Evolutionary conservation across 2,329 filamentous ascomycete species (phyloP).

Genomic region (Pseudomassariella vexata): DNA sequence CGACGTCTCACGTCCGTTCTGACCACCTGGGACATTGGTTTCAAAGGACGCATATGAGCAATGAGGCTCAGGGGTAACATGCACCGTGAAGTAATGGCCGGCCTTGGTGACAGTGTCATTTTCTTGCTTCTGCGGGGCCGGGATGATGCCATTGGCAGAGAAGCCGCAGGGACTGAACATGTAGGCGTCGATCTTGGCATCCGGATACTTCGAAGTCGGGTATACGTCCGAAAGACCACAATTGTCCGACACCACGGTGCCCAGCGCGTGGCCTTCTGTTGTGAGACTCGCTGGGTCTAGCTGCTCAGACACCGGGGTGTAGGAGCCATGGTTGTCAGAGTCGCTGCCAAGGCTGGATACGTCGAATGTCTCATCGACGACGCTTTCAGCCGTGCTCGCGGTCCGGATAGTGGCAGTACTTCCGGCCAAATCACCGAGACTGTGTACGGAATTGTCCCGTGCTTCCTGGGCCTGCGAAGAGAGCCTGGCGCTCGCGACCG

Average conservation of each 20-base stretch:
- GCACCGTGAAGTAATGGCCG: constrained; percentile 94
- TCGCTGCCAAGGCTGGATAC: constrained; percentile 68
- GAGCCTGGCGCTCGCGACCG: constrained; percentile 78
- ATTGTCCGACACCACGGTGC: constrained; percentile 82
- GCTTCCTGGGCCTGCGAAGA: constrained; percentile 61
- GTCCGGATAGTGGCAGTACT: constrained; percentile 29
- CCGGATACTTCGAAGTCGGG: constrained; percentile 78
- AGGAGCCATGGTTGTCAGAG: constrained; percentile 47
- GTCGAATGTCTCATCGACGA: constrained; percentile 60
- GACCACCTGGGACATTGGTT: constrained; percentile 88
- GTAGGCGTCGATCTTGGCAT: constrained; percentile 91
- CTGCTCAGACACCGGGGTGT: constrained; percentile 50
- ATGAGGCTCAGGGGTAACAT: constrained; percentile 93
- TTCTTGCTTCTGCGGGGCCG: constrained; percentile 56
- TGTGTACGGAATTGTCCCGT: constrained; percentile 52
- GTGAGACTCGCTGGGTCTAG: constrained; percentile 68
- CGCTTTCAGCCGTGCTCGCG: constrained; percentile 31
- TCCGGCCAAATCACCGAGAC: constrained; percentile 54
- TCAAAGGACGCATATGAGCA: constrained; percentile 98
- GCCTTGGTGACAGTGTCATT: constrained; percentile 39
- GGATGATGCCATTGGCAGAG: constrained; percentile 93
- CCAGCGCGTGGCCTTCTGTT: constrained; percentile 89
- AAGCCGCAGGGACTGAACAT: constrained; percentile 96
- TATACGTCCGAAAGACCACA: constrained; percentile 90
- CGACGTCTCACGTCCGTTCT: constrained; percentile 80